Evolutionary conservation across 768 basidiomycete species (phyloP), one percentile per base, ranked within the genome.

Genomic region (Cyclocybe aegerita): DNA sequence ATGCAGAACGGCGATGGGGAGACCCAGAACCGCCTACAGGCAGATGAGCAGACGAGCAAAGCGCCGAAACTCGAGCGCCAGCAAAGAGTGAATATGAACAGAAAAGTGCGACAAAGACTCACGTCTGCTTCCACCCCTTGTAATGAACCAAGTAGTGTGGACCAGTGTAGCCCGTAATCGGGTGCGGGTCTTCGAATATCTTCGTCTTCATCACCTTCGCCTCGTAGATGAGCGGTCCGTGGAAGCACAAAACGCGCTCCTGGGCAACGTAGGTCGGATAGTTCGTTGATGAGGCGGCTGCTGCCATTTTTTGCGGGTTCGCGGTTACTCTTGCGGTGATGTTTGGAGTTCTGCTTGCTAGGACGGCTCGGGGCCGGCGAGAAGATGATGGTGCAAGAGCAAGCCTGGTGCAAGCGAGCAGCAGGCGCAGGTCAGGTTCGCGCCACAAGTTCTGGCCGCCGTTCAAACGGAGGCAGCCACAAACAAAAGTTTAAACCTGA

Each of bases 81-180:
- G 23, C 7, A 11, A 15, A n/a, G 29, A 40, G 42, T 29, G 31
- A 32, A 10, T 15, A 3, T 38, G 11, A 45, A n/a, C 17, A 30
- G 39, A 50, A 40, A 39, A 54, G 36, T 40, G 36, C 31, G 30
- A 40, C 44, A 31, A 31, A 17, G 15, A 73, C 82, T 57, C 65
- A 95, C 93, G 92, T 95, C 68, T 93, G 90, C 67, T 98, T 99
- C 97, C 97, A 99, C 7, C 97, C 97, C 69, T 98, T 97, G 78
- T 99, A 99, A 68, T 99, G 97, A 35, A 99, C 95, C 53, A 90
- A 86, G 70, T 92, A 98, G 60, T 96, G 92, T 3, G 83, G 81
- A 5, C 95, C 96, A 2, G 79, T 67, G 8, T 69, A 65, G 5
- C 84, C 82, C 4, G 80, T 77, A 37, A 80, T 75, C 0, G 85